A percentile compares a stretch with the other conserved stretches of the same genome.
Evolutionary conservation across 305 asterid genomes (phyloP).

Genomic region (Petunia hybrid): DNA sequence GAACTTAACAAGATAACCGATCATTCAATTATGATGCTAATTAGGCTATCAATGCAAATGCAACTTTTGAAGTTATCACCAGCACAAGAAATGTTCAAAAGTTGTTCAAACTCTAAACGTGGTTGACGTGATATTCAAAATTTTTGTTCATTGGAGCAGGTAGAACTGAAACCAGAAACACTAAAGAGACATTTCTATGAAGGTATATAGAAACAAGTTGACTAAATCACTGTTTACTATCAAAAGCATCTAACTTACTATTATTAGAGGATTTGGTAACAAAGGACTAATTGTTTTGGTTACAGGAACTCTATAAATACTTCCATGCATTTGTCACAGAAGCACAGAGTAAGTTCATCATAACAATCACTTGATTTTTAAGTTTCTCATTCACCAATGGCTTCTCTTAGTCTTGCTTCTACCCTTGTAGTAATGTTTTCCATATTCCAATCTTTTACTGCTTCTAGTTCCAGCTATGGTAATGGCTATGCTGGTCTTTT

Average conservation of each 20-base stretch:
- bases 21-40: not conserved
- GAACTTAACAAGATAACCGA: not conserved
- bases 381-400: conserved; percentile 45
- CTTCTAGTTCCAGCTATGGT: conserved; percentile 22
- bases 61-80: not conserved
- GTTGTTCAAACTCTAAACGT: conserved; percentile 30
- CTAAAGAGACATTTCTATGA: conserved; percentile 35
- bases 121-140: conserved; percentile 44
- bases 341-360: conserved; percentile 30
- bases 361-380: not conserved
- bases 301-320: conserved; percentile 39
- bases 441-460: conserved; percentile 50
- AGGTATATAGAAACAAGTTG: conserved; percentile 20
- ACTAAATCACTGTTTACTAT: not conserved
- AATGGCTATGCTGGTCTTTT: conserved; percentile 53
- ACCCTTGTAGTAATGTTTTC: conserved; percentile 42
- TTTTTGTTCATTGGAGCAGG: conserved; percentile 69
- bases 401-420: conserved; percentile 42
- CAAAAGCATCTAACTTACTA: not conserved
- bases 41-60: not conserved
- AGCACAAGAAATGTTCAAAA: conserved; percentile 27
- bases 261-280: conserved; percentile 63
- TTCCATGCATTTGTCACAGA: not conserved
- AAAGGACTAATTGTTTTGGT: conserved; percentile 54
- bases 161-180: conserved; percentile 67